Evolutionary conservation across 192 early-diverging fungal species (phyloP).

Genomic region (Podila verticillata): DNA sequence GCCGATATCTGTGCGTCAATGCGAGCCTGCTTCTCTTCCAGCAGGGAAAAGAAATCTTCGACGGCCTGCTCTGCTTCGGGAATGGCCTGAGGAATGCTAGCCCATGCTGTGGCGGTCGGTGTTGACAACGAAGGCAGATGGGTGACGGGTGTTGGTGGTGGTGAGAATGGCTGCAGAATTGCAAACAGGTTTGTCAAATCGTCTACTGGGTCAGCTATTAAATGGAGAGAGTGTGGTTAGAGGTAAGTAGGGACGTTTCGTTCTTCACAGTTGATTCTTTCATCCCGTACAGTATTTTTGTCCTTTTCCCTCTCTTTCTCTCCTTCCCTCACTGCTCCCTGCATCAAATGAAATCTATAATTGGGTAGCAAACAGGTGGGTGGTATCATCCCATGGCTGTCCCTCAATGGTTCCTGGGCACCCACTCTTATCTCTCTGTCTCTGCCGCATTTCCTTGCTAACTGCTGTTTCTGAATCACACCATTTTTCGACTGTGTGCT

Average conservation of each 20-base stretch:
- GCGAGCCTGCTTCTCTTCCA: constrained; percentile 8
- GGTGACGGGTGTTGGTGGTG: constrained; percentile 20
- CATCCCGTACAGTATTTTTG: too few species aligned
- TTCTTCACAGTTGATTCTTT: not conserved
- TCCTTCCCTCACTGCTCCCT: too few species aligned
- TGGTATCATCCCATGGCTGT: not conserved
- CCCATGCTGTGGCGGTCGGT: constrained; percentile 38
- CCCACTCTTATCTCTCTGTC: too few species aligned
- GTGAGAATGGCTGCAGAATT: constrained; percentile 50
- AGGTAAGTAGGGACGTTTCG: not conserved
- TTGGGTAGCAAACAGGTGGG: not conserved
- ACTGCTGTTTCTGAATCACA: not conserved
- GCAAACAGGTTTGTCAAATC: constrained; percentile 50
- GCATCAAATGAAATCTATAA: too few species aligned
- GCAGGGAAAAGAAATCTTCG: constrained; percentile 14
- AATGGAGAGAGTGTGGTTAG: not conserved
- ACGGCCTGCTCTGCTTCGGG: constrained; percentile 17
- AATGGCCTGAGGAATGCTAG: constrained; percentile 14
- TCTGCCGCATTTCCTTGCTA: not conserved
- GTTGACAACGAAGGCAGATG: constrained; percentile 9
- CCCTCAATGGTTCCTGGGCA: too few species aligned
- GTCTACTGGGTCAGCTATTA: constrained; percentile 39
- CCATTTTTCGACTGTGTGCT: not conserved
- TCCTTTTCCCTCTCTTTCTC: too few species aligned
- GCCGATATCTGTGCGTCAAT: not conserved